Evolutionary conservation across 1,284 basidiomycete species (phyloP).

Genomic region (Tremellales sp.): DNA sequence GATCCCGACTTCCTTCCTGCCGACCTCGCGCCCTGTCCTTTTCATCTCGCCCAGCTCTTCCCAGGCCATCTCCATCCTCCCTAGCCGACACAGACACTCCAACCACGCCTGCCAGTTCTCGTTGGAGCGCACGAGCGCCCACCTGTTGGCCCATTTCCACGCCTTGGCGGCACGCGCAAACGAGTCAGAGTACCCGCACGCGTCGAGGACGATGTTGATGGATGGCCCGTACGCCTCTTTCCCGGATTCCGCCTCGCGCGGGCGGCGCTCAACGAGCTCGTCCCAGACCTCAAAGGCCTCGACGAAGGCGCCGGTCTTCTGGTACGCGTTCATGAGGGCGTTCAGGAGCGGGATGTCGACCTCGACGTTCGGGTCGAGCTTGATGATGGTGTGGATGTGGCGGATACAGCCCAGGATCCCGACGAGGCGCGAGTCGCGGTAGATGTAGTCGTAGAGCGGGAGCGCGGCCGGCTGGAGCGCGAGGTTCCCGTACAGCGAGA

Average conservation of each 20-base stretch:
- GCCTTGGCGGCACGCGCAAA: constrained; percentile 56
- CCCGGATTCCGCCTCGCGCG: constrained; percentile 40
- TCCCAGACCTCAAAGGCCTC: constrained; percentile 80
- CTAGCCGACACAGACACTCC: constrained; percentile 78
- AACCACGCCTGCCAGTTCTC: constrained; percentile 69
- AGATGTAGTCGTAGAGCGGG: not conserved
- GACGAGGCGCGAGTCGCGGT: constrained; percentile 11
- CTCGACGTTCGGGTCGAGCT: constrained; percentile 67
- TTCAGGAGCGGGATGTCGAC: constrained; percentile 78
- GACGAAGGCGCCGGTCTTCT: constrained; percentile 63
- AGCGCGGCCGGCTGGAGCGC: not conserved
- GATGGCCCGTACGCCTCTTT: constrained; percentile 58
- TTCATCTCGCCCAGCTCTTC: constrained; percentile 62
- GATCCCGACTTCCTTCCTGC: constrained; percentile 40
- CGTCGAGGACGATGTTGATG: constrained; percentile 78
- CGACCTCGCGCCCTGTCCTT: constrained; percentile 19
- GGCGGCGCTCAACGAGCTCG: constrained; percentile 57
- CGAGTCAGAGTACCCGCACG: constrained; percentile 64
- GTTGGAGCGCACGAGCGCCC: constrained; percentile 56
- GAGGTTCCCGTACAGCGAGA: constrained; percentile 51
- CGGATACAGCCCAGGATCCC: constrained; percentile 51
- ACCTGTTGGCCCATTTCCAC: constrained; percentile 54
- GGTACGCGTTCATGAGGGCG: constrained; percentile 85
- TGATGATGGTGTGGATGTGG: constrained; percentile 73
- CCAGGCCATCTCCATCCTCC: constrained; percentile 64